Conservation (phyloP, 352 stramenopile species). For the Poterioochromonas sp. region DNA sequence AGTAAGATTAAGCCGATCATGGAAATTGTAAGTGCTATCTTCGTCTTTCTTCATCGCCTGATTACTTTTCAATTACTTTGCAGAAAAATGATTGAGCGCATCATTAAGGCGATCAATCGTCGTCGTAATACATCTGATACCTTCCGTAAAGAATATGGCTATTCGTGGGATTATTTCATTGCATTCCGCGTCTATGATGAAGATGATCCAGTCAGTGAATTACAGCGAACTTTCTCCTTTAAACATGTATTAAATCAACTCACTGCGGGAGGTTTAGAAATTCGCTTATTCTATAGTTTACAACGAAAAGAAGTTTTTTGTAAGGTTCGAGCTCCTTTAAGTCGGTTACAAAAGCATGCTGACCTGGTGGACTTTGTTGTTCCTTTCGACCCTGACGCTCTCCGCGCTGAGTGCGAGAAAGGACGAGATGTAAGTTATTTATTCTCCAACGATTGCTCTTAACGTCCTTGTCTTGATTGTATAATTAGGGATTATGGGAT, state of each 20-base stretch:
- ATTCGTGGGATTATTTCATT: slow-evolving; percentile 31
- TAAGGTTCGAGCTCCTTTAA: slow-evolving; percentile 9
- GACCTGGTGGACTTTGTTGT: slow-evolving; percentile 13
- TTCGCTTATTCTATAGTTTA: slow-evolving; percentile 26
- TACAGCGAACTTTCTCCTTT: background rate
- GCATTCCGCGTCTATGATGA: slow-evolving; percentile 27
- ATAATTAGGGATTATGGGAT: slow-evolving; percentile 4
- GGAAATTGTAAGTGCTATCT: background rate
- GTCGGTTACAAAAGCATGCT: slow-evolving; percentile 12
- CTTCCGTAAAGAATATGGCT: slow-evolving; percentile 13
- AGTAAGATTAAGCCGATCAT: background rate
- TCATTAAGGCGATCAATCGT: background rate
- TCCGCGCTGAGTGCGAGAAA: background rate
- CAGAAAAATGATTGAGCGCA: background rate
- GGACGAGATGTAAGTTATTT: background rate
- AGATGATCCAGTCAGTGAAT: background rate
- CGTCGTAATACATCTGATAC: slow-evolving; percentile 1
- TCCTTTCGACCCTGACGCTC: background rate
- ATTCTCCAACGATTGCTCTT: background rate
- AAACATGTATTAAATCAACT: background rate
- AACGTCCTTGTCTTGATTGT: background rate
- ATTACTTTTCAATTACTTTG: background rate
- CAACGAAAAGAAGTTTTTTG: slow-evolving; percentile 20
- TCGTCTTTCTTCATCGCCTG: background rate
- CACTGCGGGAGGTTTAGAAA: slow-evolving; percentile 4